phyloP scores from a whole-genome alignment of 768 basidiomycete genomes.

The Saitozyma sp. region DNA sequence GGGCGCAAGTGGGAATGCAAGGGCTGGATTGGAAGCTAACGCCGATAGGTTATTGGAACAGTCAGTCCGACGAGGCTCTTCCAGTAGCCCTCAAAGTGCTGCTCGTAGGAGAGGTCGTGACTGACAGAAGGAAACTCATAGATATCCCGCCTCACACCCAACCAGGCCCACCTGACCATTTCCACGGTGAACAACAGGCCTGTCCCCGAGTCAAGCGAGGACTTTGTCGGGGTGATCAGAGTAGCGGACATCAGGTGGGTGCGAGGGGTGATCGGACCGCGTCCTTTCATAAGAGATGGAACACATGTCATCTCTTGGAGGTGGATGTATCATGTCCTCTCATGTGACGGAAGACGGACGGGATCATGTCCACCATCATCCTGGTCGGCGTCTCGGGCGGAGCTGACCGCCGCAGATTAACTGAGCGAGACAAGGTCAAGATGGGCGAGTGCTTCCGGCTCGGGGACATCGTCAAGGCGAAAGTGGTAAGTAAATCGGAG shows the following conservation, averaged over 20 bases:
- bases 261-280: not conserved
- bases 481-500: conserved; percentile 41
- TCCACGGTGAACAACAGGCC: conserved; percentile 47
- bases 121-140: not conserved
- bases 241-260: conserved; percentile 50
- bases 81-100: conserved; percentile 1
- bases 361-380: not conserved
- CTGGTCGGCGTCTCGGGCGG: not conserved
- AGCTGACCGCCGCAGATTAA: conserved; percentile 25
- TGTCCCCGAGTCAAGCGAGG: conserved; percentile 49
- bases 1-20: not conserved
- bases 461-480: conserved; percentile 52
- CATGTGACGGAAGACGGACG: no score
- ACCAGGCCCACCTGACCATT: conserved; percentile 49
- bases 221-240: conserved; percentile 50
- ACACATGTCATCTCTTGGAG: not conserved
- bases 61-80: conserved; percentile 17
- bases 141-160: conserved; percentile 50
- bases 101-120: not conserved
- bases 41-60: conserved; percentile 41
- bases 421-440: conserved; percentile 47
- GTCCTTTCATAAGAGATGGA: not conserved
- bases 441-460: conserved; percentile 53
- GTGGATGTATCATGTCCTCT: not conserved
- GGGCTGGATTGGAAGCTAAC: not conserved